Conservation (phyloP, 2,329 filamentous ascomycete genomes). For the Hypoxylon sp. region DNA sequence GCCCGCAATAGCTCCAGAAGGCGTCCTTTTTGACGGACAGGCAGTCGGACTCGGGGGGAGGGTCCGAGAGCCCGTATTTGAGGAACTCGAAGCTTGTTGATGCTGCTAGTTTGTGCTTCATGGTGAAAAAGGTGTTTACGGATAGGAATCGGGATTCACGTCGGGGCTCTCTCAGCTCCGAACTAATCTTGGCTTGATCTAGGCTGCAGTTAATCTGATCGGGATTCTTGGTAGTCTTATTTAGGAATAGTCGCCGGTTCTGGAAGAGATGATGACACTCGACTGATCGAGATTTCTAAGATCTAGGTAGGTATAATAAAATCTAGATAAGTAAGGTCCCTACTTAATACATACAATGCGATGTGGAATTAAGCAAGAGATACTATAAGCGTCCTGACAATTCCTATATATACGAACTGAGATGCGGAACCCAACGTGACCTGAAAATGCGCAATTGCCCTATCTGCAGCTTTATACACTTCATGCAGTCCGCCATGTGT, state of each 20-base stretch:
- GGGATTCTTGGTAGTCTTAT: conserved; percentile 17
- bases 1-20: conserved; percentile 64
- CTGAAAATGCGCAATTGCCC: conserved; percentile 9
- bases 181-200: not conserved
- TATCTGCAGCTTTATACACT: conserved; percentile 28
- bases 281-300: conserved; percentile 9
- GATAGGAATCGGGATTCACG: conserved; percentile 3
- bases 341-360: not conserved
- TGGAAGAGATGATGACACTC: conserved; percentile 7
- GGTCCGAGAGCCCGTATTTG: conserved; percentile 31
- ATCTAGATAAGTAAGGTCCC: not conserved
- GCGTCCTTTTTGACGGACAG: conserved; percentile 52
- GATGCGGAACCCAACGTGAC: conserved; percentile 12
- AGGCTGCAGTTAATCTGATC: conserved; percentile 11
- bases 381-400: conserved; percentile 5
- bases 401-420: conserved; percentile 17
- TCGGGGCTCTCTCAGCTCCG: not conserved
- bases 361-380: not conserved
- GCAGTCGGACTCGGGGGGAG: not conserved
- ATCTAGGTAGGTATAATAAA: not conserved
- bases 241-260: conserved; percentile 16
- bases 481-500: conserved; percentile 20
- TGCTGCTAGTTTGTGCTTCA: conserved; percentile 32
- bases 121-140: conserved; percentile 12
- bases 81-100: conserved; percentile 49